These are phyloP conservation scores for Lachnellula arida DNA, from an alignment of 2,329 filamentous ascomycete species.

Conservation along the genomic window DNA sequence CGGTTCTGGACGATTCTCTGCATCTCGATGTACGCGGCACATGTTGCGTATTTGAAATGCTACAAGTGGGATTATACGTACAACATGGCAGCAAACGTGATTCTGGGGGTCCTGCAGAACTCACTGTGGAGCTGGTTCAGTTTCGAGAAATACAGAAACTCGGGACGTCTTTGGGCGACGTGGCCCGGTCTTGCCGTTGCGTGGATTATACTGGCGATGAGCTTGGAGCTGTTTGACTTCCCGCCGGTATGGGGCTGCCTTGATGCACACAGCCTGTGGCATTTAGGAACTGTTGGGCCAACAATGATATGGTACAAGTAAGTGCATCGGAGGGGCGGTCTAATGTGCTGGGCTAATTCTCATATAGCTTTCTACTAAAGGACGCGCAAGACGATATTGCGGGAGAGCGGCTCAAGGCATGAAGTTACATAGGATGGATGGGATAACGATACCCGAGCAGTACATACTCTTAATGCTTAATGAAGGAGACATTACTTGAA, in stretches of 20 bases:
- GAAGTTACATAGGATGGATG: slow-evolving; percentile 7
- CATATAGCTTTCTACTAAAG: slow-evolving; percentile 72
- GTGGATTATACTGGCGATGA: slow-evolving; percentile 92
- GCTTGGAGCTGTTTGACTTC: slow-evolving; percentile 91
- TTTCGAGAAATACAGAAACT: slow-evolving; percentile 65
- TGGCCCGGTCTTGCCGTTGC: slow-evolving; percentile 90
- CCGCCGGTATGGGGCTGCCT: slow-evolving; percentile 75
- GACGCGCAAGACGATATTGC: slow-evolving; percentile 81
- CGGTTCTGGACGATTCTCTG: slow-evolving; percentile 75
- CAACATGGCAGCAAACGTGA: slow-evolving; percentile 95
- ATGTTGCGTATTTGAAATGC: slow-evolving; percentile 79
- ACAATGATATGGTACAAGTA: slow-evolving; percentile 93
- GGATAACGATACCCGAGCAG: not conserved
- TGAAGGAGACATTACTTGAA: not conserved
- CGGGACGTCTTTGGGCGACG: slow-evolving; percentile 71
- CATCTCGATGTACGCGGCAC: slow-evolving; percentile 62
- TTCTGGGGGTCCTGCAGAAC: slow-evolving; percentile 74
- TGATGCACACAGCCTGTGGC: slow-evolving; percentile 95
- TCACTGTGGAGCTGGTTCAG: slow-evolving; percentile 83
- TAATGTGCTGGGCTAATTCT: slow-evolving; percentile 6
- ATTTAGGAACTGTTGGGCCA: slow-evolving; percentile 85
- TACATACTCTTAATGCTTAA: not conserved
- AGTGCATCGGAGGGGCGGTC: slow-evolving; percentile 38
- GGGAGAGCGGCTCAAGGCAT: slow-evolving; percentile 67
- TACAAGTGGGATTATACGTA: slow-evolving; percentile 94